Percentiles rank a stretch among this genome's conserved stretches.
These are phyloP conservation scores for Phlebiopsis gigantea DNA, from an alignment of 768 basidiomycete genomes.

Conservation along the genomic window DNA sequence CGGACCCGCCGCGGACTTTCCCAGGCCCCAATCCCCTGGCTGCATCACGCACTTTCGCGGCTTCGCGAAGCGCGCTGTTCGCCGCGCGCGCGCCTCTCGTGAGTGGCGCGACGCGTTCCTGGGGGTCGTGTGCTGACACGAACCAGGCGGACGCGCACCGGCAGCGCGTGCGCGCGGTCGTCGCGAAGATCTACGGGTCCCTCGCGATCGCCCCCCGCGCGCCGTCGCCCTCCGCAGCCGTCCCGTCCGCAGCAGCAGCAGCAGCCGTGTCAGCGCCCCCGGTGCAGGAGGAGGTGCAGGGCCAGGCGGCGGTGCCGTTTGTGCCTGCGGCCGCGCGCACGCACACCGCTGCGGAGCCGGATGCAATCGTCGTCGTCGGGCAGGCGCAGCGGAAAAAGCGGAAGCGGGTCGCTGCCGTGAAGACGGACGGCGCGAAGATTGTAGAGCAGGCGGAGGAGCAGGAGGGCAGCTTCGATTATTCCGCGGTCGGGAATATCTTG, in stretches of 20 bases:
- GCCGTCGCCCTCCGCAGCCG: conserved; percentile 21
- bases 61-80: conserved; percentile 41
- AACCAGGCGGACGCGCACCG: conserved; percentile 13
- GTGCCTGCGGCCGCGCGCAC: conserved; percentile 62
- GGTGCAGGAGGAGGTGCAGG: conserved; percentile 24
- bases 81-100: conserved; percentile 6
- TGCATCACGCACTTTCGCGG: conserved; percentile 18
- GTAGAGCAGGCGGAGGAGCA: conserved; percentile 15
- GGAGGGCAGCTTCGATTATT: conserved; percentile 36
- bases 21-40: neutral
- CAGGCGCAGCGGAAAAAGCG: conserved; percentile 59
- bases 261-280: neutral
- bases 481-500: conserved; percentile 35
- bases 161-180: conserved; percentile 43
- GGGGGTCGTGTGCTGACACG: conserved; percentile 1
- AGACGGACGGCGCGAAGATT: conserved; percentile 13
- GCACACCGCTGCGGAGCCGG: conserved; percentile 40
- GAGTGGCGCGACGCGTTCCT: neutral
- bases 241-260: conserved; percentile 4
- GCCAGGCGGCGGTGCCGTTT: conserved; percentile 71
- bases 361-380: conserved; percentile 64
- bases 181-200: conserved; percentile 62
- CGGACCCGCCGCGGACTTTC: too few species aligned
- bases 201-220: conserved; percentile 54
- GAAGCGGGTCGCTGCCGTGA: conserved; percentile 35